Evolutionary conservation across 352 stramenopile species (phyloP).

Genomic region (Pythium volutum): DNA sequence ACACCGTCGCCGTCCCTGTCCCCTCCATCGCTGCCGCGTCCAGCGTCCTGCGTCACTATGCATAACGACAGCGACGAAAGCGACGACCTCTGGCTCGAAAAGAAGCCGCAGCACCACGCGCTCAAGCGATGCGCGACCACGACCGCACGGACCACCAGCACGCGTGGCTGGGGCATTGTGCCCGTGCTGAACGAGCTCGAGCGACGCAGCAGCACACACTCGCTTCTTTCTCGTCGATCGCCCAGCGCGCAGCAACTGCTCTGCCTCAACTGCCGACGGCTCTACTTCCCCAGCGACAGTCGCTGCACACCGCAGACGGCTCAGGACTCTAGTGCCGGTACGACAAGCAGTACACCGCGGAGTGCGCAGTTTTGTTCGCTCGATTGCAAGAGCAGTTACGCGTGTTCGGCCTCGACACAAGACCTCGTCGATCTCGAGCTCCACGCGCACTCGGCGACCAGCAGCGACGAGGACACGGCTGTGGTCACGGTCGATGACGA

Average conservation of each 20-base stretch:
- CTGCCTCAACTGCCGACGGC: constrained; percentile 19
- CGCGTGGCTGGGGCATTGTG: constrained; percentile 21
- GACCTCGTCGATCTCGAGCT: constrained; percentile 24
- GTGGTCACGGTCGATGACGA: constrained; percentile 14
- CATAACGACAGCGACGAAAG: neutral
- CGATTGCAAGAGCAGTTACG: constrained; percentile 41
- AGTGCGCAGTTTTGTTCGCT: constrained; percentile 37
- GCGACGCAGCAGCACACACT: constrained; percentile 3
- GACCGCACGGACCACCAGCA: too few relatives aligned
- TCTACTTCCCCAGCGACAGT: constrained; percentile 10
- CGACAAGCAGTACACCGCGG: neutral
- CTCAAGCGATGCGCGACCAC: constrained; percentile 15
- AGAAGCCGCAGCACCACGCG: neutral
- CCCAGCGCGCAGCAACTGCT: constrained; percentile 10
- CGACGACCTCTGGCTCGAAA: neutral
- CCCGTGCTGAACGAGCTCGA: constrained; percentile 24
- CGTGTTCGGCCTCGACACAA: constrained; percentile 26
- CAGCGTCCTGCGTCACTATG: constrained; percentile 2
- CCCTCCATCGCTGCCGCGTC: neutral
- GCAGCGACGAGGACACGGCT: constrained; percentile 12
- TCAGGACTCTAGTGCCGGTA: neutral
- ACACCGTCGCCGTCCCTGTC: neutral
- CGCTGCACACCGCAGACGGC: neutral
- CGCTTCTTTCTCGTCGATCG: neutral
- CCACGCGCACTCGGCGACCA: constrained; percentile 2